A percentile compares a stretch with the other conserved stretches of the same genome.
Conservation (phyloP, 345 rosid species). For the Hypericum perforatum region DNA sequence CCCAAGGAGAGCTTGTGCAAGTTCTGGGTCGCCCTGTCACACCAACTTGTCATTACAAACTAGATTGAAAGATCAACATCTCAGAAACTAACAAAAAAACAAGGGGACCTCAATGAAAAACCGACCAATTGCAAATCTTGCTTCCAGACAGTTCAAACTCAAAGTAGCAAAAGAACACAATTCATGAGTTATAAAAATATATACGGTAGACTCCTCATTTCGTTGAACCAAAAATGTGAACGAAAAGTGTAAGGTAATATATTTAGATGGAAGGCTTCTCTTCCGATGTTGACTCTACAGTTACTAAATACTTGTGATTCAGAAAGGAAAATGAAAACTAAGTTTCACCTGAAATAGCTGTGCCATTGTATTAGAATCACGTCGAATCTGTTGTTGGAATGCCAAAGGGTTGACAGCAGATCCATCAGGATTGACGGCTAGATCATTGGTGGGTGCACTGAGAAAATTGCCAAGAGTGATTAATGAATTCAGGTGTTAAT, state of each 20-base stretch:
- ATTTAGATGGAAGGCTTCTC: no score
- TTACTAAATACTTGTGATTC: neutral
- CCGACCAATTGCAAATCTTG: no score
- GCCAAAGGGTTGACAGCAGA: conserved; percentile 88
- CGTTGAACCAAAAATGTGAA: no score
- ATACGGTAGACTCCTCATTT: no score
- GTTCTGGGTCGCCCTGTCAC: conserved; percentile 72
- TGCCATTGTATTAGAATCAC: conserved; percentile 65
- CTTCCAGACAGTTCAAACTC: no score
- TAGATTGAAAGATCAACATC: neutral
- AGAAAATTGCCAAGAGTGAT: conserved; percentile 11
- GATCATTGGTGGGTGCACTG: conserved; percentile 44
- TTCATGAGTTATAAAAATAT: no score
- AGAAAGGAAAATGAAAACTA: conserved; percentile 1
- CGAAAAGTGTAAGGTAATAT: no score
- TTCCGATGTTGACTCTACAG: neutral
- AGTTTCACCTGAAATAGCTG: conserved; percentile 68
- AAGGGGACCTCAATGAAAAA: no score
- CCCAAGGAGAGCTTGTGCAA: conserved; percentile 76
- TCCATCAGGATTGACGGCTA: conserved; percentile 72
- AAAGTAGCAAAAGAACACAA: no score
- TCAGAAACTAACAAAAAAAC: no score
- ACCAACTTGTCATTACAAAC: conserved; percentile 3
- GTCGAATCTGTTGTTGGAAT: conserved; percentile 68
- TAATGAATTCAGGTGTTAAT: no score